Percentiles rank a stretch among this genome's conserved stretches.
These are phyloP conservation scores for Ramaria rubella DNA, from an alignment of 768 basidiomycete genomes.

Conservation along the genomic window DNA sequence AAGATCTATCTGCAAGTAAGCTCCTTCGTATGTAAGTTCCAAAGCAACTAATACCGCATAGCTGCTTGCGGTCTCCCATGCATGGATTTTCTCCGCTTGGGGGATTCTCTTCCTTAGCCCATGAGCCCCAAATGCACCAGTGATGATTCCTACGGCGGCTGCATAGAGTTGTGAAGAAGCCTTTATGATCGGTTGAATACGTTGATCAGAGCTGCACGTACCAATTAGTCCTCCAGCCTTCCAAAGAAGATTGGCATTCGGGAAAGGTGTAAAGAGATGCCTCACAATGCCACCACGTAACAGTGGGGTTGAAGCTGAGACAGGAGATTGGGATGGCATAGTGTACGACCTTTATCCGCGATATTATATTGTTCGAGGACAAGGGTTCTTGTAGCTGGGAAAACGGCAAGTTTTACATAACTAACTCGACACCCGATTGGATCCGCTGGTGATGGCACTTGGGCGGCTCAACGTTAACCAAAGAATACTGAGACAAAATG, in stretches of 20 bases:
- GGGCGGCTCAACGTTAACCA: too few relatives aligned
- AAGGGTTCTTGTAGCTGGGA: too few relatives aligned
- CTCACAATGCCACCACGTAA: not conserved
- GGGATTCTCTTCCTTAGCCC: constrained; percentile 42
- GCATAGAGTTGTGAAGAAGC: constrained; percentile 1
- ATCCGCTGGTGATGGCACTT: too few relatives aligned
- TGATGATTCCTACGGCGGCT: constrained; percentile 45
- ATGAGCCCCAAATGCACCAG: constrained; percentile 68
- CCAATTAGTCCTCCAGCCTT: constrained; percentile 10
- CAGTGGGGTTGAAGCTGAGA: not conserved
- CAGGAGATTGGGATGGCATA: not conserved
- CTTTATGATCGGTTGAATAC: not conserved
- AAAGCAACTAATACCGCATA: constrained; percentile 45
- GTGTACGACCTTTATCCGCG: too few relatives aligned
- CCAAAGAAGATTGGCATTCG: constrained; percentile 13
- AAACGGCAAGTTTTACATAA: too few relatives aligned
- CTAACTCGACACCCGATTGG: too few relatives aligned
- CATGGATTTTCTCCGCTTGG: constrained; percentile 45
- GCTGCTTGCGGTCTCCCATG: constrained; percentile 56
- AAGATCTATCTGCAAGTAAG: constrained; percentile 39
- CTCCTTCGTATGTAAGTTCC: not conserved
- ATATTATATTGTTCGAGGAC: too few relatives aligned
- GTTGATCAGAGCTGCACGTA: not conserved
- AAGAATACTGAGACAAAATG: too few relatives aligned
- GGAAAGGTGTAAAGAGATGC: constrained; percentile 3